phyloP scores from a whole-genome alignment of 768 basidiomycete genomes.

The Psilocybe cyanescens region DNA sequence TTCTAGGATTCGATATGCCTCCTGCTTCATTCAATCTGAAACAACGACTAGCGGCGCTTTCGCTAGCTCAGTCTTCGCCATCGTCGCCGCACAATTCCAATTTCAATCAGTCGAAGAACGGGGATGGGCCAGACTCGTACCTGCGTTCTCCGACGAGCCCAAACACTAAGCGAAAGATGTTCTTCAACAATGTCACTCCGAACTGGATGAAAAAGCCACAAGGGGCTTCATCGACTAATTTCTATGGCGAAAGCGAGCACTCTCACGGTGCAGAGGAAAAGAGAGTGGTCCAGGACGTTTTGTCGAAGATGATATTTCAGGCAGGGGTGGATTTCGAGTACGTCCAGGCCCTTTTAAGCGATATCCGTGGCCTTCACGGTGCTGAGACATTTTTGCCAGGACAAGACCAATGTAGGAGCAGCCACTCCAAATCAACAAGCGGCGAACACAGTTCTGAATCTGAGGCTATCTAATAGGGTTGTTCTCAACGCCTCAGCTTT shows the following conservation, averaged over 20 bases:
- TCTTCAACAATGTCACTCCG: conserved; percentile 50
- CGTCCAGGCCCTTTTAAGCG: conserved; percentile 2
- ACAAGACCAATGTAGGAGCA: conserved; percentile 82
- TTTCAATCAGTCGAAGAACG: conserved; percentile 14
- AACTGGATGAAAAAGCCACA: conserved; percentile 47
- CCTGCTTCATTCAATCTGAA: conserved; percentile 51
- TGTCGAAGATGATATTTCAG: conserved; percentile 80
- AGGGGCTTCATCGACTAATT: conserved; percentile 22
- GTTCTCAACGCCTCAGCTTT: conserved; percentile 82
- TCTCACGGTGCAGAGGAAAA: conserved; percentile 57
- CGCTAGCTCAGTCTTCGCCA: conserved; percentile 55
- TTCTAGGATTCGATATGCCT: conserved; percentile 15
- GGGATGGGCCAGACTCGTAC: conserved; percentile 14
- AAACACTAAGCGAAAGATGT: conserved; percentile 30
- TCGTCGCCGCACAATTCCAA: conserved; percentile 33
- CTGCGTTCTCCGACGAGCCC: conserved; percentile 20
- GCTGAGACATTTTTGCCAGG: conserved; percentile 41
- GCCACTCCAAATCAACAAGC: conserved; percentile 12
- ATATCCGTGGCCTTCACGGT: neutral
- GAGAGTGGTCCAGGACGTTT: conserved; percentile 65
- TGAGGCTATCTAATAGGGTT: conserved; percentile 53
- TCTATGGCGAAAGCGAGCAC: conserved; percentile 27
- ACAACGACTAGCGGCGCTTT: conserved; percentile 68
- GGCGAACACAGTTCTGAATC: conserved; percentile 1
- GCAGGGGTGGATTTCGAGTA: conserved; percentile 92